Base-by-base conservation (phyloP, 257 asterid species). In the Primulina tabacum region DNA sequence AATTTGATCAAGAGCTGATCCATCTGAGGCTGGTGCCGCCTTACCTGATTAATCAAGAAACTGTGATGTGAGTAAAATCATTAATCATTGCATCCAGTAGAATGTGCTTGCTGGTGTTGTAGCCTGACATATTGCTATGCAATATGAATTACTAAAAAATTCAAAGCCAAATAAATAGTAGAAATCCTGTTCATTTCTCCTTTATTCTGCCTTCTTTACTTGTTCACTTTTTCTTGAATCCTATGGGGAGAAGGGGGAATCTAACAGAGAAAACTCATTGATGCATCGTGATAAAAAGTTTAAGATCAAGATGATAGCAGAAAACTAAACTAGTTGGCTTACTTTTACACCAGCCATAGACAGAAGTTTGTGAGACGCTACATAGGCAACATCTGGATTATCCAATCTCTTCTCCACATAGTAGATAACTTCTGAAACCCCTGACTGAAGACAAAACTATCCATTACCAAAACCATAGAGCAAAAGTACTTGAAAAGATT, bases 391-490 rank as follows among this genome's bases (percentile, higher is more conserved):
- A 34, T 92, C 89, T 16, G 86, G 73, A 73, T 83, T 84, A 6
- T 82, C 91, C 78, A 84, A 65, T 68, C 84, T 76, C 85, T 89
- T 92, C 79, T 92, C 96, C 74, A 92, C 92, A 68, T 75, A 88
- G 84, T 92, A 92, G 57, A 92, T 80, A 30, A 92, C 96, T 80
- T 92, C 98, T 6, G 95, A 78, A 73, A 92, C 96, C 67, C 98
- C 98, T 67, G 98, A 84, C 98, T 89, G 84, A 64, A 68, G 62
- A 38, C 63, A 50, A 57, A 68, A 61, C 67, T 8, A 18, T 80
- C 56, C 67, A 61, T 60, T 62, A 53, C 75, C 69, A 53, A 50
- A 62, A 30, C 9, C 34, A 29, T n/a, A 9, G 62, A 38, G 30
- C 59, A 70, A 30, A 62, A 65, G 37, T 52, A 50, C 68, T 11